Evolutionary conservation across 805 yeast genomes (phyloP), one percentile per base, ranked within the genome.

Genomic region (Saccharomycopsis sp.): DNA sequence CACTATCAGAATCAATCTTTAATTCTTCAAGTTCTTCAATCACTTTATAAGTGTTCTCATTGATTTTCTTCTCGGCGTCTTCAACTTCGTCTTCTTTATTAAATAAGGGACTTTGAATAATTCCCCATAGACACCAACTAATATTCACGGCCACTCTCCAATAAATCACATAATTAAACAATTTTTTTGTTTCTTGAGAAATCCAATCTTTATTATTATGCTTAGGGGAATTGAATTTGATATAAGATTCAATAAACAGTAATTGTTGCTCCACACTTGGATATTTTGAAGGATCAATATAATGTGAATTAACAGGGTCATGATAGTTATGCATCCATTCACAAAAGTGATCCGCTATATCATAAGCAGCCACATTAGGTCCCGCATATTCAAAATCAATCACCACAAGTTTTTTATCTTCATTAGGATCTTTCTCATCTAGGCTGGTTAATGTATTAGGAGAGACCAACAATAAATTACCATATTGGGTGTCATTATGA

Each of bases 241-340:
- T 21, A 52, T 92, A 92, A n/a, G 89, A 74, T 48, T 74, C 74
- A 39, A 89, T 59, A 50, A 87, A 70, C 52, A 80, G 79, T 48
- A 79, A 55, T 52, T 81, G 78, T 55, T 87, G 80, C 34, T 75
- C 74, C 45, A 66, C 63, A 12, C 66, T 63, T 8, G 98, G 98
- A 59, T 71, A 92, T 29, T 63, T 60, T 10, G 68, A 61, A 26
- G 61, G 64, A 50, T 72, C 67, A n/a, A 82, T 62, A 41, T 60
- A 71, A 56, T 80, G 74, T 28, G 67, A 57, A 13, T 66, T 60
- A 15, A 66, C 63, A 1, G 77, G 72, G 50, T 76, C 73, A 53
- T 80, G 84, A 56, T 89, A 92, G 62, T 92, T 86, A 36, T 85
- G 72, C 96, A 88, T 92, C 98, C 98, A 89, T 63, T 89, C 98